phyloP scores from a whole-genome alignment of 208 protist species.

The Trypanosoma vivax region DNA sequence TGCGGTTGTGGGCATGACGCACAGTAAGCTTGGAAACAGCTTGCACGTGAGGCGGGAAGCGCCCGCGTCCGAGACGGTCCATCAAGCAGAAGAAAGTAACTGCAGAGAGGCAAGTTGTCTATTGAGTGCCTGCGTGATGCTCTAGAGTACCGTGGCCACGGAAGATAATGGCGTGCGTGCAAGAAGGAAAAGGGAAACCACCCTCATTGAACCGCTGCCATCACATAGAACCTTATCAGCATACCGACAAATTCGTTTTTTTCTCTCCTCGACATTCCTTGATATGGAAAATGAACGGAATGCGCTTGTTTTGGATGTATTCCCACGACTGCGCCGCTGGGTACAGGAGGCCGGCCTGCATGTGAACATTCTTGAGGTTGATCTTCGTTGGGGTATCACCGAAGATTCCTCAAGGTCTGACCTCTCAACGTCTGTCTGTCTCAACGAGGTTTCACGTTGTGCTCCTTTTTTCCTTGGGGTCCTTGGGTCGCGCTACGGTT shows the following conservation, averaged over 20 bases:
- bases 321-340: constrained; percentile 88
- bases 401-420: constrained; percentile 59
- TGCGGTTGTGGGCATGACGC: constrained; percentile 14
- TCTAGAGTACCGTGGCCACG: neutral
- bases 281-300: constrained; percentile 97
- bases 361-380: constrained; percentile 86
- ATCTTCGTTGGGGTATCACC: constrained; percentile 95
- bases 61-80: constrained; percentile 9
- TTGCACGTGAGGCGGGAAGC: constrained; percentile 23
- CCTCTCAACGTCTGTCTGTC: constrained; percentile 84
- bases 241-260: constrained; percentile 83
- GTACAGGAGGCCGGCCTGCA: constrained; percentile 42
- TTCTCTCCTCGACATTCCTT: constrained; percentile 94
- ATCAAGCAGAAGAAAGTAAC: neutral
- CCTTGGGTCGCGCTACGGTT: constrained; percentile 87
- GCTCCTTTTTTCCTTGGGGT: constrained; percentile 92
- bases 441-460: constrained; percentile 92
- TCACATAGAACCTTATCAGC: constrained; percentile 14
- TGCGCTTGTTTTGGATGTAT: constrained; percentile 86
- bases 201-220: neutral
- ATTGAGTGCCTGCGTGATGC: neutral
- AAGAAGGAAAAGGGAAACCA: neutral
- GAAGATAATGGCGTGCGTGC: neutral
- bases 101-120: neutral
- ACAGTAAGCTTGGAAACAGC: neutral